Evolutionary conservation across 345 rosid species (phyloP), one percentile per base, ranked within the genome.

Genomic region (Aquilaria yunnanensis): DNA sequence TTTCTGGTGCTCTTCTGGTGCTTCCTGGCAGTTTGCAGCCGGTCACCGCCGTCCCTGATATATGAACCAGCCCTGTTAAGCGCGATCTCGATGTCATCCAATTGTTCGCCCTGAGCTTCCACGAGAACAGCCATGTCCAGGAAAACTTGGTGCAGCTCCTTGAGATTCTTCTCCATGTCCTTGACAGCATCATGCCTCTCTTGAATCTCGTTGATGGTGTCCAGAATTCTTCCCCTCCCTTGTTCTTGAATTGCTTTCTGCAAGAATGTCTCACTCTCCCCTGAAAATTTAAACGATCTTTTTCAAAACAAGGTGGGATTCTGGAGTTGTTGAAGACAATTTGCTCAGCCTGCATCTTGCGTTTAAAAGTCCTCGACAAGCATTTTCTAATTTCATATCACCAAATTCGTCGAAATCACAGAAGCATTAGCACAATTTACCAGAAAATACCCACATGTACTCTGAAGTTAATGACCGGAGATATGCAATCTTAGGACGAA

Each of bases 231-330:
- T 6, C 97, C 96, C 63, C 96, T 82, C 33, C 98, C 98, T 57
- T 92, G 97, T 49, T 92, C 93, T 71, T 87, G 94, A 61, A 92
- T 92, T 32, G 97, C 98, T 41, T 85, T 92, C 67, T 89, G 94
- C 57, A 89, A 75, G 71, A 92, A 87, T 6, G 81, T 85, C 77
- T 92, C 98, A 64, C 96, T 89, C 77, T 87, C 97, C 11, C 98
- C 96, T 89, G 83, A 62, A 75, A 43, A 52, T 62, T 8, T 14
- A 11, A 50, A n/a, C 54, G 37, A 63, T 14, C 41, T 13, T 23
- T 23, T 23, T 23, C 23, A 23, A 23, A 23, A 23, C 23, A 23
- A 23, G 23, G 23, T 23, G 23, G 23, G 23, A 23, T 23, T 23
- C 23, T 23, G 23, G 23, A 23, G 23, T 23, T 23, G 23, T 23